Evolutionary conservation across 2,329 filamentous ascomycete genomes (phyloP).

Genomic region (Fusarium falciforme): DNA sequence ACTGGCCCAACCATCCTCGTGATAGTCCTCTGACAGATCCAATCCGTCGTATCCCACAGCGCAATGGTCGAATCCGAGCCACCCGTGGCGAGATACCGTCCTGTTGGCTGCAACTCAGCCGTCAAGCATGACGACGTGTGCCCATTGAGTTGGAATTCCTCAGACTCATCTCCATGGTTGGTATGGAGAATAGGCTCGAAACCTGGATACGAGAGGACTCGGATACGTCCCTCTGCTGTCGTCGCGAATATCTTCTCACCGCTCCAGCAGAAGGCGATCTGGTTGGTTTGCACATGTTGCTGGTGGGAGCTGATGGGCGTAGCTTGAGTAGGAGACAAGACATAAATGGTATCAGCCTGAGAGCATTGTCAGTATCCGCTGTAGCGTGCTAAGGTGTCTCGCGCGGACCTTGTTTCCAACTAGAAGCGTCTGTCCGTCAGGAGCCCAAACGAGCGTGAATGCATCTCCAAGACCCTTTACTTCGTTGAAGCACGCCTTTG

Average conservation of each 20-base stretch:
- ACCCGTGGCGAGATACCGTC: constrained; percentile 78
- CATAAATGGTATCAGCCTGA: constrained; percentile 71
- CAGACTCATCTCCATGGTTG: constrained; percentile 56
- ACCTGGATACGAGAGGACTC: constrained; percentile 75
- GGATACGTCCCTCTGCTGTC: constrained; percentile 76
- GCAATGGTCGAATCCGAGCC: constrained; percentile 80
- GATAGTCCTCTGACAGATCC: constrained; percentile 79
- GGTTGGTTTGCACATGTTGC: constrained; percentile 75
- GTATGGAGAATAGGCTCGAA: constrained; percentile 67
- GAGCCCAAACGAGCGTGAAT: constrained; percentile 79
- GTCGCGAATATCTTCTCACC: constrained; percentile 78
- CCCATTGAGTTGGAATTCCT: constrained; percentile 73
- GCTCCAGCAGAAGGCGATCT: constrained; percentile 79
- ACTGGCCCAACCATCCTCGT: constrained; percentile 77
- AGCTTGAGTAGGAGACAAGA: constrained; percentile 70
- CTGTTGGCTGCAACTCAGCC: constrained; percentile 76
- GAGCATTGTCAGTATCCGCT: background rate
- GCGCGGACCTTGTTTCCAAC: constrained; percentile 76
- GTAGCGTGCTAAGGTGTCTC: background rate
- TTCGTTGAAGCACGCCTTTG: constrained; percentile 76
- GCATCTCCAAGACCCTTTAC: constrained; percentile 74
- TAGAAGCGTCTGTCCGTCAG: constrained; percentile 75
- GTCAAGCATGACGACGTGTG: constrained; percentile 80
- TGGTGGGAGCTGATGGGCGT: constrained; percentile 68
- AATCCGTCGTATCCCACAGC: constrained; percentile 82